Evolutionary conservation across 2,329 filamentous ascomycete genomes (phyloP).

Genomic region (Anisogramma anomala): DNA sequence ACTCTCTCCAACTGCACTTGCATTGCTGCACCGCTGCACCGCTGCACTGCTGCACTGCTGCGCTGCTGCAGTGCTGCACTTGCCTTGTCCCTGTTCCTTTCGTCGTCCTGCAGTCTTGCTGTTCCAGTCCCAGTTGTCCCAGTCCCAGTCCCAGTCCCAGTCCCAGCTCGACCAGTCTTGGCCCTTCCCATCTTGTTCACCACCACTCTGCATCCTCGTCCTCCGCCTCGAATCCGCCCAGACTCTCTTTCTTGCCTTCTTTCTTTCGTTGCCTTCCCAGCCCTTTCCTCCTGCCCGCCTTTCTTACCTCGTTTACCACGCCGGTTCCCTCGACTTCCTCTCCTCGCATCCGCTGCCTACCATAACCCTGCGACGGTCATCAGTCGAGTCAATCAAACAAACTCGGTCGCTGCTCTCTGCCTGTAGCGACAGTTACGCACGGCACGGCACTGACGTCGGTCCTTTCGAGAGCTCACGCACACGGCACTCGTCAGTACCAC

Average conservation of each 20-base stretch:
- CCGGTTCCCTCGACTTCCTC: constrained; percentile 2
- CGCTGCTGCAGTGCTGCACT: constrained; percentile 10
- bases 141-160: constrained; percentile 1
- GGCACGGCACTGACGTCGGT: constrained; percentile 10
- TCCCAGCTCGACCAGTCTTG: constrained; percentile 1
- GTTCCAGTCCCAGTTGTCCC: not conserved
- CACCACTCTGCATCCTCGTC: constrained; percentile 1
- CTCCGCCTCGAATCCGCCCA: too few species aligned
- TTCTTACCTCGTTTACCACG: constrained; percentile 14
- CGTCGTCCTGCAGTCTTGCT: constrained; percentile 2
- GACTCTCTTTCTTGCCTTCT: constrained; percentile 16
- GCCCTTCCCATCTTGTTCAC: not conserved
- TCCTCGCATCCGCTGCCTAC: not conserved
- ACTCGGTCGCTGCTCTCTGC: too few species aligned
- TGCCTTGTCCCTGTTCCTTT: constrained; percentile 7
- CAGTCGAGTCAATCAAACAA: constrained; percentile 5
- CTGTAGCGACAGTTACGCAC: too few species aligned
- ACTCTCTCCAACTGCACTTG: not conserved
- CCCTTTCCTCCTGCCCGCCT: constrained; percentile 14
- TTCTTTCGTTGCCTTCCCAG: constrained; percentile 13
- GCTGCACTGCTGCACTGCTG: not conserved
- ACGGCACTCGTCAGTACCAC: constrained; percentile 8
- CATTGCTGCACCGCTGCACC: constrained; percentile 1
- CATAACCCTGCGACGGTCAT: constrained; percentile 6
- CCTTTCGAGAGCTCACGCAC: not conserved